Base-by-base conservation (phyloP, 768 basidiomycete species). In the Kwoniella sp. region DNA sequence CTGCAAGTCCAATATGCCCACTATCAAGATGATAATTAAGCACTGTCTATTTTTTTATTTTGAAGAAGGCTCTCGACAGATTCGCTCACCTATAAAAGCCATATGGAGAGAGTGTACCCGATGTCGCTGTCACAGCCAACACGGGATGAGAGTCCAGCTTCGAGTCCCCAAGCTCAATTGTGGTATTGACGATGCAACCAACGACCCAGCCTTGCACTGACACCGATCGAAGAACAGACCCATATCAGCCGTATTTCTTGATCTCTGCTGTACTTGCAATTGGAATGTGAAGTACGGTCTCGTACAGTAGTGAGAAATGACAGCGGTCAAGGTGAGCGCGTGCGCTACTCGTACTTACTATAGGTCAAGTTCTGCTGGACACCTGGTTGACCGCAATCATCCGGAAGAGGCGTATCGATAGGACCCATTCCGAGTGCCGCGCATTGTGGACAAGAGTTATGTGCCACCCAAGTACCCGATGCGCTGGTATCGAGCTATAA, bases 61-160 rank as follows among this genome's bases (percentile, higher is more conserved):
- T n/a, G n/a, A n/a, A n/a, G n/a, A n/a, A n/a, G n/a, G n/a, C n/a
- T n/a, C n/a, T n/a, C n/a, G n/a, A n/a, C n/a, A n/a, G n/a, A n/a
- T n/a, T n/a, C n/a, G n/a, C 55, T 57, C 27, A 47, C 55, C 55
- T 57, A 19, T 57, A 57, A 17, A 57, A 21, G 21, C 55, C 55
- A 21, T 57, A 25, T 15, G 44, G 26, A 2, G 55, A 40, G 4
- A 57, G 19, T 13, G 44, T 46, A 10, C 47, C 44, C 17, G 55
- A 57, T 17, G 47, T 37, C 25, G 44, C 19, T 7, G 46, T 57
- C 7, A 46, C 55, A 17, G 24, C 36, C n/a, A 57, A 15, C 27
- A 57, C 24, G 9, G 22, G 25, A 26, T 44, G 33, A n/a, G 30
- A 12, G 17, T 48, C 55, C 37, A 48, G 8, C 2, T 22, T 25